A percentile compares a stretch with the other conserved stretches of the same genome.
Evolutionary conservation across 805 yeast genomes (phyloP).

Genomic region (Wickerhamomyces alni): DNA sequence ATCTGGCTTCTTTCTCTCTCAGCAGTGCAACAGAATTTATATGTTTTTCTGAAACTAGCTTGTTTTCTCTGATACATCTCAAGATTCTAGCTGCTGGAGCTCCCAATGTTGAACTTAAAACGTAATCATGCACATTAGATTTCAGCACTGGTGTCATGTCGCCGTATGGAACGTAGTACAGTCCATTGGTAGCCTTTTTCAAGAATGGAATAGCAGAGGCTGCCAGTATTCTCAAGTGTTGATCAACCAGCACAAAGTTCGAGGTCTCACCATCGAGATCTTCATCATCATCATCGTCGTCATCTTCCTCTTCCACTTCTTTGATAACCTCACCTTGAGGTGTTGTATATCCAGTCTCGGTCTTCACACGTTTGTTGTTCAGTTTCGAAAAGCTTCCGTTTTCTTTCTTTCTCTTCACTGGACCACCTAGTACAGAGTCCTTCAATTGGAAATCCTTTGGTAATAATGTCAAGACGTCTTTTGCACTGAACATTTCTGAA

Average conservation of each 20-base stretch:
- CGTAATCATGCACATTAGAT: constrained; percentile 46
- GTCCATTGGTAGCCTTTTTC: constrained; percentile 47
- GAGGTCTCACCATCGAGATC: constrained; percentile 28
- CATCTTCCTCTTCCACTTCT: constrained; percentile 21
- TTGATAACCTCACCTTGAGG: constrained; percentile 15
- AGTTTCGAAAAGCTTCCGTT: constrained; percentile 9
- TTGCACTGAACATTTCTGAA: constrained; percentile 31
- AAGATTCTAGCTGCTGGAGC: constrained; percentile 63
- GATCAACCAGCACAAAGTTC: constrained; percentile 34
- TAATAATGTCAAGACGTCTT: constrained; percentile 35
- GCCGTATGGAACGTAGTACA: constrained; percentile 58
- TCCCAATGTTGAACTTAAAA: constrained; percentile 58
- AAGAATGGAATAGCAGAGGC: constrained; percentile 55
- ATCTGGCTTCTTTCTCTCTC: constrained; percentile 71
- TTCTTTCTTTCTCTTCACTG: constrained; percentile 30
- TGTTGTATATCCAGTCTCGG: constrained; percentile 31
- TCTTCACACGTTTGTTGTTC: constrained; percentile 33
- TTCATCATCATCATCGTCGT: constrained; percentile 23
- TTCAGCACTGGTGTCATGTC: constrained; percentile 41
- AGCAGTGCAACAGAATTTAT: constrained; percentile 70
- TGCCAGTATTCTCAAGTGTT: constrained; percentile 67
- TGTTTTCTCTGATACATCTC: constrained; percentile 65
- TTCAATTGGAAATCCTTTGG: constrained; percentile 38
- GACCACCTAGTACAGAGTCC: constrained; percentile 38
- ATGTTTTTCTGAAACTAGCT: constrained; percentile 78